Base-by-base conservation (phyloP, 2,329 filamentous ascomycete genomes). In the Harringtonia aguacate region DNA sequence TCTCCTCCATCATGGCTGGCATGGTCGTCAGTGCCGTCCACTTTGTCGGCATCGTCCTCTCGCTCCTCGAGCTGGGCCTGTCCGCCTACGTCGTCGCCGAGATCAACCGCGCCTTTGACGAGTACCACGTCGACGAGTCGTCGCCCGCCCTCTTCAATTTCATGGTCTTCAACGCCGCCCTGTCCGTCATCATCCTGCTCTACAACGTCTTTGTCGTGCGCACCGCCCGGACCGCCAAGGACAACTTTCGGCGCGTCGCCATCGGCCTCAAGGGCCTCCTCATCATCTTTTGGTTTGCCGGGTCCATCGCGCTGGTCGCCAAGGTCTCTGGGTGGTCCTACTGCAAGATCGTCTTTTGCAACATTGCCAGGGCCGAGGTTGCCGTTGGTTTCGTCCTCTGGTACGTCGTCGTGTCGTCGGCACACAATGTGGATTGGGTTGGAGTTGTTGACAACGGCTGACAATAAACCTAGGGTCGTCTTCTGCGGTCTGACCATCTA, bases 271-370 rank as follows among this genome's bases (percentile, higher is more conserved):
- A 94, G 56, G 69, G 68, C 38, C 52, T 92, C 21, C 92, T 86
- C 10, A 81, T 83, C 65, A 70, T 94, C 45, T 94, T 94, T 68
- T 95, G 88, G 88, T 92, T 95, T 57, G 81, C 83, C 1, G 87
- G 86, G 8, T 84, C 87, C 55, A 80, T 94, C 52, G 86, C 86
- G 0, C 63, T 89, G 12, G 86, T 83, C 0, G 81, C 79, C 18
- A 69, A 70, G 44, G n/a, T n/a, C n/a, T n/a, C 63, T 87, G 46
- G 74, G 75, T 43, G 69, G 74, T 65, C 72, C 45, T 80, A 77
- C 56, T 68, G 65, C 35, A 65, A 62, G 39, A 66, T 68, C 35
- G 65, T 61, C 17, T 68, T 67, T 15, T 89, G 84, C 60, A 67
- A 69, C 36, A 66, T 73, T 12, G 64, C 73, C 9, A 77, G 84